Evolutionary conservation across 495 filamentous ascomycete genomes (phyloP), one percentile per base, ranked within the genome.

Genomic region (Ramalina peruviana): DNA sequence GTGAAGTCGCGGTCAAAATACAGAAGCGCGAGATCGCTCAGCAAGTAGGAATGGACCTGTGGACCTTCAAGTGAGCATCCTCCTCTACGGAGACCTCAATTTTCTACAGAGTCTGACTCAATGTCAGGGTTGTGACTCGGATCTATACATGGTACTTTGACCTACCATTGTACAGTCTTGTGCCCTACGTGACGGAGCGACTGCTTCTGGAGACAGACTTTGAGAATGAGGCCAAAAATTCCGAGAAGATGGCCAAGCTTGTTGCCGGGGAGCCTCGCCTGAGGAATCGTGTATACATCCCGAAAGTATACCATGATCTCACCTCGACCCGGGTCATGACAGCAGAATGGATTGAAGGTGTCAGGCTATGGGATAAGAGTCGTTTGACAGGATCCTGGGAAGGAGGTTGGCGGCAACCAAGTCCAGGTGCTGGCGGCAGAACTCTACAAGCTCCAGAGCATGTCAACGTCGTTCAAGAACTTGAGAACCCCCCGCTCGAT

Each of bases 311-410:
- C 62, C 74, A 78, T 11, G 86, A 92, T 43, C 73, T 95, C 23
- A 88, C 79, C 57, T 88, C 85, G 9, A 82, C 72, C 55, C 77
- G 92, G 19, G 81, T 98, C 17, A 82, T 98, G 71, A 94, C 92
- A 3, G 86, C 92, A 2, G 90, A 98, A 60, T 98, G 92, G 92
- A 87, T 98, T 45, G 92, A 98, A 63, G 90, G 90, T 16, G 77
- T 94, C 3, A 74, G 88, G 17, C 71, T 98, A 7, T 94, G 88
- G 83, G 88, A 96, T 53, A 94, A 89, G 56, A 76, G 83, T 3
- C 69, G 81, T 17, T 79, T 95, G 53, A 82, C 75, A 0, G 68
- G 70, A 9, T 68, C 74, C 2, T 96, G 92, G 88, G 61, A 76
- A 30, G 88, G 88, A 20, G 84, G 86, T 19, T 76, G 78, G 70